Conservation (phyloP, 2,329 filamentous ascomycete species). For the Gyromitra esculenta region DNA sequence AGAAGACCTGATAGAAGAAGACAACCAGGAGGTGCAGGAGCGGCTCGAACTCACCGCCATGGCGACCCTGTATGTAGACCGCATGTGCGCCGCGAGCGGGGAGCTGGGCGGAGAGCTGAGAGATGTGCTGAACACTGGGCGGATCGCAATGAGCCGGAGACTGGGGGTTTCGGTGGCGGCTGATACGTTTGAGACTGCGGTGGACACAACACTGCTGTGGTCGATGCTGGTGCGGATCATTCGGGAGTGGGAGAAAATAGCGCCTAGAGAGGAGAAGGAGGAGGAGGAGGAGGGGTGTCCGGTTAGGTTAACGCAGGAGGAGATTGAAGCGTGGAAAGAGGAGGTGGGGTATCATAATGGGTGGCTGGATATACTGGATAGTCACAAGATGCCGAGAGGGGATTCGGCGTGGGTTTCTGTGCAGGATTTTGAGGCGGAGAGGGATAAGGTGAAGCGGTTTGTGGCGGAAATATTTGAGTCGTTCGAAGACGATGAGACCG, state of each 20-base stretch:
- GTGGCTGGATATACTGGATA: constrained; percentile 5
- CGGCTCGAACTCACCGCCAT: not conserved
- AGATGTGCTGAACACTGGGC: not conserved
- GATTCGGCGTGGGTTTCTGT: not conserved
- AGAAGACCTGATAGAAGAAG: not conserved
- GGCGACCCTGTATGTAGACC: not conserved
- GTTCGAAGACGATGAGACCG: not conserved
- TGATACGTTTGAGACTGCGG: constrained; percentile 1
- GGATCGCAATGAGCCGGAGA: not conserved
- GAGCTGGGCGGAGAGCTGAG: not conserved
- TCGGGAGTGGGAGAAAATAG: constrained; percentile 16
- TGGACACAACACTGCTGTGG: constrained; percentile 3
- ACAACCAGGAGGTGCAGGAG: not conserved
- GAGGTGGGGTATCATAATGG: not conserved
- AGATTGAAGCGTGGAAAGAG: not conserved
- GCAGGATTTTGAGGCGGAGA: constrained; percentile 3
- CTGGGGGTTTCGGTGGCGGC: not conserved
- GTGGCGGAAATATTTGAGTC: not conserved
- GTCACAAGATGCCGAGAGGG: not conserved
- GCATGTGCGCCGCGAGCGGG: not conserved
- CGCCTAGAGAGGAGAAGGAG: not conserved
- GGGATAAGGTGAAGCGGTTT: constrained; percentile 3
- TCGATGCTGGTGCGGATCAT: not conserved
- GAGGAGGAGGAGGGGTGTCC: not conserved
- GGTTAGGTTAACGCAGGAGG: not conserved